phyloP scores from a whole-genome alignment of 441 rosid genomes.

The Breynia disticha region DNA sequence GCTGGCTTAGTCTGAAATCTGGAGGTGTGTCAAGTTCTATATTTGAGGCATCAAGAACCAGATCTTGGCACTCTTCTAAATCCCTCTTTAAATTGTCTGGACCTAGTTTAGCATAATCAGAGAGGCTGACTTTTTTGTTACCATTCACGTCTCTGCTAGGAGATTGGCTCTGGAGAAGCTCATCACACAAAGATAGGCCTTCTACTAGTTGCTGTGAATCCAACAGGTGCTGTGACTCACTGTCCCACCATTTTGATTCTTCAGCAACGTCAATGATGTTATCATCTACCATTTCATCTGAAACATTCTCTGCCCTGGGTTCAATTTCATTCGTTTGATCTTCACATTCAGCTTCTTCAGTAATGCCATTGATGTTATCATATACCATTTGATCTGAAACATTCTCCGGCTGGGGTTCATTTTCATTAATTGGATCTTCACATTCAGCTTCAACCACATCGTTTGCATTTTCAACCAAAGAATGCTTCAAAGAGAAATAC shows the following conservation, averaged over 20 bases:
- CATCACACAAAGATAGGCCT: constrained; percentile 77
- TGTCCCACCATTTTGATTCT: constrained; percentile 69
- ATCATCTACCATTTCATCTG: constrained; percentile 20
- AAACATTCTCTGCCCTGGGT: constrained; percentile 20
- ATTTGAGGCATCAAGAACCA: constrained; percentile 60
- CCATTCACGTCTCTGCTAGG: constrained; percentile 45
- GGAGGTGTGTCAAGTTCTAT: constrained; percentile 88
- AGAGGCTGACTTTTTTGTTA: constrained; percentile 36
- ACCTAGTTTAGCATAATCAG: constrained; percentile 67
- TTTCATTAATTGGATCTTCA: no score
- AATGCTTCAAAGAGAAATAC: no score
- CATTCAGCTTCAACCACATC: no score
- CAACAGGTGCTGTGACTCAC: constrained; percentile 58
- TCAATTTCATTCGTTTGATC: no score
- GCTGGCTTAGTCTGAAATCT: constrained; percentile 88
- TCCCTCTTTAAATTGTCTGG: constrained; percentile 71
- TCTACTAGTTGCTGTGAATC: constrained; percentile 88
- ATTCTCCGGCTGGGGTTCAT: no score
- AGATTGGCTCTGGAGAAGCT: constrained; percentile 70
- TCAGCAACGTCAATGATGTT: constrained; percentile 40
- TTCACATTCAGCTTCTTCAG: no score
- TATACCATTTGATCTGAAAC: no score
- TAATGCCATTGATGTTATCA: no score
- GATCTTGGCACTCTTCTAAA: constrained; percentile 75
- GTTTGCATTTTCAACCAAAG: no score